Base-by-base conservation (phyloP, 441 rosid species). In the Eruca vesicaria region DNA sequence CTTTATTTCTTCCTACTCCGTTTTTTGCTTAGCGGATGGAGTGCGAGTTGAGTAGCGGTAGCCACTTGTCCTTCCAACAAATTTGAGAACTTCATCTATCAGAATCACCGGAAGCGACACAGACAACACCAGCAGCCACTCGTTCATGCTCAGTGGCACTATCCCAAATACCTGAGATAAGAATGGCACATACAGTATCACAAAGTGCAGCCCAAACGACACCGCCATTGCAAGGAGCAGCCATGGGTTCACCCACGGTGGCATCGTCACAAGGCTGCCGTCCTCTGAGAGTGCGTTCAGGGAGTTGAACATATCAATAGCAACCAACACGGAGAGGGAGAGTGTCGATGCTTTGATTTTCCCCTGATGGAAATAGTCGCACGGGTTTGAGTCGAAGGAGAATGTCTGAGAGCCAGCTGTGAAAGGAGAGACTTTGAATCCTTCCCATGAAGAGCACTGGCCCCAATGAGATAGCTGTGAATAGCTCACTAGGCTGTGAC, bases 231-330 rank as follows among this genome's bases (percentile, higher is more conserved):
- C 98, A 61, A 92, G 72, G 35, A 94, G 89, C 16, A 94, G 86
- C 86, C 87, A 92, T 1, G 93, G 98, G 80, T 94, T 94, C 19
- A 90, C 95, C 98, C 97, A 94, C 2, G 98, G 99, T 0, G 97
- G 99, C 99, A 94, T 94, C 1, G 87, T 84, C 61, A 89, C 41
- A 10, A 90, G 80, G 81, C 98, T 92, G 6, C 87, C 82, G 64
- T 94, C 98, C 82, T 94, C 98, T 0, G 98, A 94, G 18, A 94
- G 88, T 33, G 99, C 99, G 45, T 94, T 94, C 5, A 94, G 84
- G n/a, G 99, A 95, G 65, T 95, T 95, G 88, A 95, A 92, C 99
- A 95, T 95, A 84, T 95, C 99, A 14, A 95, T 95, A 19, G 98
- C 89, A 32, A 95, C 99, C 86, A 95, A 76, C 6, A 95, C 98